phyloP scores from a whole-genome alignment of 495 filamentous ascomycete genomes.

The Penicillium diatomitis region DNA sequence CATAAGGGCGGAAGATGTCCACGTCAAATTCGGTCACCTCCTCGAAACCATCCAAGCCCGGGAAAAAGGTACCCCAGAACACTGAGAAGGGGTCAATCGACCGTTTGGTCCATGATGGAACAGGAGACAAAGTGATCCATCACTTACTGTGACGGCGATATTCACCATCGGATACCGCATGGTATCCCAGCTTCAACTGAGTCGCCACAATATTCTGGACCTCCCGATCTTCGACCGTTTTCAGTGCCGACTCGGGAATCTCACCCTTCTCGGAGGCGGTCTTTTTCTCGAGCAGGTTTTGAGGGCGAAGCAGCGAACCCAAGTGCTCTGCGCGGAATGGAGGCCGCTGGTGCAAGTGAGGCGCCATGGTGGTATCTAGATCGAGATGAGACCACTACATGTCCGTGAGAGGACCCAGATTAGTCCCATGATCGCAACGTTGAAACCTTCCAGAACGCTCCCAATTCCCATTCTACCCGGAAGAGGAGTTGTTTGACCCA shows the following conservation, averaged over 20 bases:
- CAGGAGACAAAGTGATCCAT: neutral
- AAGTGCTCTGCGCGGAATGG: conserved; percentile 81
- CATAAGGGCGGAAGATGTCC: conserved; percentile 62
- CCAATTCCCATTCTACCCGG: no score
- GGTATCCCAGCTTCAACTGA: conserved; percentile 59
- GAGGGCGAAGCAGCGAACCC: conserved; percentile 69
- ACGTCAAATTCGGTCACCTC: conserved; percentile 48
- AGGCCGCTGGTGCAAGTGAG: conserved; percentile 46
- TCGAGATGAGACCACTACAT: no score
- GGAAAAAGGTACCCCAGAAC: conserved; percentile 70
- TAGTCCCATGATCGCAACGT: no score
- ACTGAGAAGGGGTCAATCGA: conserved; percentile 21
- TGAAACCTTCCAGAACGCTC: no score
- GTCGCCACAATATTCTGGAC: conserved; percentile 56
- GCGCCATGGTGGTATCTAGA: conserved; percentile 21
- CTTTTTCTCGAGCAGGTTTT: conserved; percentile 57
- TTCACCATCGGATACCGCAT: conserved; percentile 66
- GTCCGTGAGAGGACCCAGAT: no score
- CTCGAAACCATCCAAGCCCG: conserved; percentile 61
- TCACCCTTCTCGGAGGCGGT: conserved; percentile 45
- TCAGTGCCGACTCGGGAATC: conserved; percentile 28
- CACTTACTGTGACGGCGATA: conserved; percentile 54
- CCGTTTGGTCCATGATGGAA: neutral
- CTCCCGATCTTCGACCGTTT: conserved; percentile 52
- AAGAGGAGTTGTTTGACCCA: no score